Base-by-base conservation (phyloP, 139 green algal genomes). In the Picochlorum sp. region DNA sequence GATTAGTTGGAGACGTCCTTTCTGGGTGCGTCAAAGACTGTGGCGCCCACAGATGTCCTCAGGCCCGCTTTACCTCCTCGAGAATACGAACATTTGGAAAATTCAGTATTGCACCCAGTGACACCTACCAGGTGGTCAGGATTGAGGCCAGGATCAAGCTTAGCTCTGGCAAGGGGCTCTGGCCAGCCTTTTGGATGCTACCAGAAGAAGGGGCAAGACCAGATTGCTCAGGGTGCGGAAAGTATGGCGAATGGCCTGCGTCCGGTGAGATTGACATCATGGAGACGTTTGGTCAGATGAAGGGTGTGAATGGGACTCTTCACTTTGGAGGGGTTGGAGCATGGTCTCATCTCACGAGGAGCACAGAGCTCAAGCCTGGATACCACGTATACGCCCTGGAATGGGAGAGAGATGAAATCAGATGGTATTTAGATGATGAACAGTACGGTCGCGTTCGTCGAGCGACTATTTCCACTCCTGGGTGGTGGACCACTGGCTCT, bases 201-300 rank as follows among this genome's bases (percentile, higher is more conserved):
- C 49, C 68, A 47, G 28, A 62, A 34, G 56, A 62, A 3, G 45
- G 34, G 3, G 45, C 52, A 7, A 66, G 41, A 45, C 8, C 23
- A 6, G 45, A 8, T 13, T 62, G 54, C 60, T 63, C 38, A 28
- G 72, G 72, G 10, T 65, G 55, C 20, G 52, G 69, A 0, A 54
- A 28, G 21, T 70, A 78, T 44, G 72, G 72, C 1, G 15, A 15
- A 5, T 78, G 72, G 72, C 63, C 72, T 6, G 31, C 23, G 11
- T 68, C 55, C 28, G 72, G 72, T 1, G 72, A 78, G 21, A 76
- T 78, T 45, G 72, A 78, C 31, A 60, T 78, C n/a, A 78, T 78
- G 72, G 72, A 78, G 54, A 14, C 57, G 16, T 45, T 47, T 5
- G 74, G 67, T 14, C 49, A 50, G 26, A 49, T 67, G 52, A 21